Conservation (phyloP, 2,329 filamentous ascomycete species). For the Nannizzia gypsea region DNA sequence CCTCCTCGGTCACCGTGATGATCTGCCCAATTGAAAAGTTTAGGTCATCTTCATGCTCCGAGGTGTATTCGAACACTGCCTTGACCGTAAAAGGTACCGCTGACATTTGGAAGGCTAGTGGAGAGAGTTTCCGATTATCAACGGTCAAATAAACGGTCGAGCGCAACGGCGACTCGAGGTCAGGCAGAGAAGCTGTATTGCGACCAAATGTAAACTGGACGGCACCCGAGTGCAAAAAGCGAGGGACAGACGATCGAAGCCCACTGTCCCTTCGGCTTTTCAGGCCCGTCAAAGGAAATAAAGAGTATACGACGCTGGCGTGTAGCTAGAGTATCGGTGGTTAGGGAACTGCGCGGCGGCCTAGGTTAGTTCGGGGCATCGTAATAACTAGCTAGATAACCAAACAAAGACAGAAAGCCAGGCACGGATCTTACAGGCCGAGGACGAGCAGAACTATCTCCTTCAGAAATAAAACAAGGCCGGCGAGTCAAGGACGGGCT, state of each 20-base stretch:
- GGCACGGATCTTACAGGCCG: neutral
- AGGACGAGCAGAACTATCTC: neutral
- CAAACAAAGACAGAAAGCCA: neutral
- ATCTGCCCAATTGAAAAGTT: slow-evolving; percentile 75
- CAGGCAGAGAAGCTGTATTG: neutral
- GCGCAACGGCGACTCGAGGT: neutral
- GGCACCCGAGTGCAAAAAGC: neutral
- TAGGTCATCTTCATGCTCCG: slow-evolving; percentile 88
- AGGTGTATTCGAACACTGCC: slow-evolving; percentile 88
- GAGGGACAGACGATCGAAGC: neutral
- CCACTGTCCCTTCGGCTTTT: neutral
- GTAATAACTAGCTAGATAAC: neutral
- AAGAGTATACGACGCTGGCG: neutral
- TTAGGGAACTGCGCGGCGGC: neutral
- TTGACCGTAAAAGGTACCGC: slow-evolving; percentile 77
- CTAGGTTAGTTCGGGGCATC: neutral
- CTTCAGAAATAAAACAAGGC: neutral
- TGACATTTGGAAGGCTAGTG: slow-evolving; percentile 47
- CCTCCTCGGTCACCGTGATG: slow-evolving; percentile 84
- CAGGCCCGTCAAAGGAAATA: neutral
- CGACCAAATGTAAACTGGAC: neutral
- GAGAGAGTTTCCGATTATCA: neutral
- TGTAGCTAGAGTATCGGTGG: neutral
- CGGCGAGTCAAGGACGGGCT: neutral
- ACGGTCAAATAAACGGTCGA: neutral